Evolutionary conservation across 208 protist genomes (phyloP).

Genomic region (Trypanosoma avium): DNA sequence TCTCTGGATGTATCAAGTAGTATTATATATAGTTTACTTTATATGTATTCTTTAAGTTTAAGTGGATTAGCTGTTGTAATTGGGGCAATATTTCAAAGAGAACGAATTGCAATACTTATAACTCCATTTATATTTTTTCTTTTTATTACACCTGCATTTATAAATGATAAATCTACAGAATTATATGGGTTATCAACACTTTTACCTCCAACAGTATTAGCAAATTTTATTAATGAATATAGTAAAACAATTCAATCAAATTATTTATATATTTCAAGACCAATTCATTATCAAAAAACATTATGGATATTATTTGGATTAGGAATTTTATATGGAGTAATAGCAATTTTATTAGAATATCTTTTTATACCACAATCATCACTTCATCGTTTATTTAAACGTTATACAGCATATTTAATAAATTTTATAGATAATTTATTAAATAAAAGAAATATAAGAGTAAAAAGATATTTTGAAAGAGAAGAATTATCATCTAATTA

Average conservation of each 20-base stretch:
- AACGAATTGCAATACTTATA: conserved; percentile 14
- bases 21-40: conserved; percentile 35
- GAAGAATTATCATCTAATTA: background rate
- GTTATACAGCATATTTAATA: background rate
- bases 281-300: background rate
- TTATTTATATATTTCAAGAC: background rate
- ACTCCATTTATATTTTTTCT: conserved; percentile 31
- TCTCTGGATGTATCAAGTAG: conserved; percentile 17
- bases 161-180: background rate
- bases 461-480: background rate
- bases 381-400: conserved; percentile 2
- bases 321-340: conserved; percentile 1
- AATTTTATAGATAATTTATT: background rate
- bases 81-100: conserved; percentile 25
- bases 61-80: conserved; percentile 29
- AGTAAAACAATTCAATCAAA: background rate
- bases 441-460: background rate
- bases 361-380: conserved; percentile 16
- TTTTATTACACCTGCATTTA: conserved; percentile 16
- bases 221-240: conserved; percentile 10
- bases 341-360: conserved; percentile 22
- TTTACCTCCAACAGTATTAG: conserved; percentile 17
- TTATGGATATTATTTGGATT: conserved; percentile 26
- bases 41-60: conserved; percentile 31
- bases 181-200: conserved; percentile 5